Evolutionary conservation across 139 green algal genomes (phyloP), one percentile per base, ranked within the genome.

Genomic region (Chlamydomonas sphaeroides): DNA sequence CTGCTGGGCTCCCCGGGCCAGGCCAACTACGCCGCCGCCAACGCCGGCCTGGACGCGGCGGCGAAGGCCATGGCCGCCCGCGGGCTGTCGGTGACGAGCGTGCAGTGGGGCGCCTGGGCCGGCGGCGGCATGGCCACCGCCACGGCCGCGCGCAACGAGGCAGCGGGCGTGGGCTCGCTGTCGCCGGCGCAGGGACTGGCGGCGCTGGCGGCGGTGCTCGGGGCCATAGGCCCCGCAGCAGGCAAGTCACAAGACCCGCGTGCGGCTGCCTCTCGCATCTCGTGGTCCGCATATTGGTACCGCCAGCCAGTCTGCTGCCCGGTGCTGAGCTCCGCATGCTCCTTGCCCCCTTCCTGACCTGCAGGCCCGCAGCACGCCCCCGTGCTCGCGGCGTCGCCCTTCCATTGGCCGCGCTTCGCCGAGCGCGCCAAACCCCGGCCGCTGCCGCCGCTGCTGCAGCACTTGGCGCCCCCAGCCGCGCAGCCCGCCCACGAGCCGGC

Each of bases 1-100:
- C 88, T 98, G 56, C 83, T 98, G 63, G 95, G 95, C 35, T 94
- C 92, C 1, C 90, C 94, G 17, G 95, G 95, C 30, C 95, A 98
- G 84, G 82, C 89, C 70, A 97, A 96, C 87, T 98, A 98, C 77
- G 81, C 80, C 61, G 93, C 90, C 30, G 94, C 95, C 45, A 98
- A 98, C 62, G 71, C 75, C 5, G 41, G 85, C 17, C 51, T 88
- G n/a, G 84, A 74, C 28, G 78, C 62, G 0, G 78, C 80, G 6
- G 61, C 39, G 66, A 33, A 49, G 14, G 30, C 85, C 56, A 30
- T 63, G n/a, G 39, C 32, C 3, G 48, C 57, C 21, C 48, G 65
- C 15, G 81, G 87, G 56, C 0, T 90, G 67, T 67, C 89, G 15
- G 63, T 66, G 10, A 63, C 76, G 36, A 93, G 83, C 66, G 81